Conservation (phyloP, 2,329 filamentous ascomycete species). For the Epichloe elymi region DNA sequence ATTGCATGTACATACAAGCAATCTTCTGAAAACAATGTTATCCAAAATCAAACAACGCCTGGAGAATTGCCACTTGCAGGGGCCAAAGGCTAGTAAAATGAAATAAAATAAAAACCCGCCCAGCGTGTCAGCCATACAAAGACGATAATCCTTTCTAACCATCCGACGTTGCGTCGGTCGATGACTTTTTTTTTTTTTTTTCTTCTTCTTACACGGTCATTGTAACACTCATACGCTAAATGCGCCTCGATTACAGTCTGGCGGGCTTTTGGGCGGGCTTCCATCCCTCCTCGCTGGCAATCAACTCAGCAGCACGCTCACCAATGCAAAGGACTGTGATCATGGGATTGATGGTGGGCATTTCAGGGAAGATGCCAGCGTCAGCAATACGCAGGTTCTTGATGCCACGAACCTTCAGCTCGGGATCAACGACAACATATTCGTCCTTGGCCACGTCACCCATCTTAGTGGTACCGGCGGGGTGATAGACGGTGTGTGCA, state of each 20-base stretch:
- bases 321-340: constrained; percentile 74
- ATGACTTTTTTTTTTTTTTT: no score
- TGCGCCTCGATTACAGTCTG: constrained; percentile 15
- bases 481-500: constrained; percentile 85
- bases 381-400: constrained; percentile 69
- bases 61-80: no score
- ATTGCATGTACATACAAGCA: no score
- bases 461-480: constrained; percentile 84
- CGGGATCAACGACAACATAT: constrained; percentile 66
- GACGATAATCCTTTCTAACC: no score
- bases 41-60: no score
- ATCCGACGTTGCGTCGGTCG: no score
- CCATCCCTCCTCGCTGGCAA: constrained; percentile 52
- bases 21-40: no score
- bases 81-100: no score
- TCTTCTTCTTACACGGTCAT: no score
- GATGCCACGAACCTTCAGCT: constrained; percentile 59
- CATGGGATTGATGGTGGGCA: constrained; percentile 83
- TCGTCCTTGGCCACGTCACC: constrained; percentile 56
- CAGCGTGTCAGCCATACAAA: no score
- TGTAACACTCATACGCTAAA: no score
- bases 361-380: constrained; percentile 78
- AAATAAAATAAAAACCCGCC: no score
- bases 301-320: constrained; percentile 73
- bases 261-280: constrained; percentile 19